Base-by-base conservation (phyloP, 2,329 filamentous ascomycete genomes). In the Talaromyces funiculosus region DNA sequence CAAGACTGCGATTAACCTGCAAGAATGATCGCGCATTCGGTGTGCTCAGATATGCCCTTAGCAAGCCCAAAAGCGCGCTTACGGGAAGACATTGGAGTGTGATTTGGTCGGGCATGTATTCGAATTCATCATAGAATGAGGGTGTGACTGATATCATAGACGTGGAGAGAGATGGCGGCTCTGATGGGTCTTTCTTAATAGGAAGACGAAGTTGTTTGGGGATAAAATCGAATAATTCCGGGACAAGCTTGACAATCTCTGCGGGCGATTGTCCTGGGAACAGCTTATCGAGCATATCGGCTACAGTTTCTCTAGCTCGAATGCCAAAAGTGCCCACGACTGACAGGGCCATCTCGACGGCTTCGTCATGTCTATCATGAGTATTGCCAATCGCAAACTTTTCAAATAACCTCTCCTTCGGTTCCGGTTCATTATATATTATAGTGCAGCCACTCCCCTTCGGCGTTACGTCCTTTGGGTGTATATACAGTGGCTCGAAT, bases 381-480 rank as follows among this genome's bases (percentile, higher is more conserved):
- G 60, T 40, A 16, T 38, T 29, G 14, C 42, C 22, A 16, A 58
- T 42, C n/a, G 60, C 31, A 20, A 61, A 53, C 9, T 33, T 42
- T 42, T 61, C 55, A 4, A 53, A n/a, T 20, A 61, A 26, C 29
- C 7, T 24, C 4, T 58, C 54, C 33, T 71, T 66, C 18, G 67
- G 42, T 55, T 75, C 64, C 3, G 71, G 64, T 61, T 72, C 72
- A 53, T 76, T 73, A 63, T 73, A 73, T 9, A 75, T 57, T 12
- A 76, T 62, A 0, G 71, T 68, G 6, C 71, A 68, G 6, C 75
- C 65, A 18, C 65, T 65, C 5, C 65, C 62, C 3, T 81, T 77
- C 1, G 90, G 90, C 71, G 81, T 90, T 67, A 90, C 87, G 65
- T 96, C 92, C 0, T 81, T 68, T 0, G 73, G 56, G 4, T 77